Conservation (phyloP, 2,329 filamentous ascomycete genomes). For the Fusarium annulatum region DNA sequence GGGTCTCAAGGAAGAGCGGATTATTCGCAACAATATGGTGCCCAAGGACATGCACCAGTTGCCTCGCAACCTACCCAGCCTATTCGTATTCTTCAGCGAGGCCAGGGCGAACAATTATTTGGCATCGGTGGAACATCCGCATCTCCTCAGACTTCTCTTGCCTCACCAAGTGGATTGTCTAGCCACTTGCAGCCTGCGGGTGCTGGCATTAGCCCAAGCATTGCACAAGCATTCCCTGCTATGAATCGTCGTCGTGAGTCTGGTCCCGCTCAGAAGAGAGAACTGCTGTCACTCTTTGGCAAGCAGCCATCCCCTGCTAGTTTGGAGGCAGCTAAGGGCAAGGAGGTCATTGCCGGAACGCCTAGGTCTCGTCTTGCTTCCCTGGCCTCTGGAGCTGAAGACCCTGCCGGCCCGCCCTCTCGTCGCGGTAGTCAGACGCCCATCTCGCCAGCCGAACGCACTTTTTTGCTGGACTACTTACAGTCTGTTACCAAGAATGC, state of each 20-base stretch:
- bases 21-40: conserved; percentile 30
- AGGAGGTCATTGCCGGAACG: conserved; percentile 38
- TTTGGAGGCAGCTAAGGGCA: conserved; percentile 41
- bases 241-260: conserved; percentile 41
- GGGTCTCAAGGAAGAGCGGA: conserved; percentile 29
- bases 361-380: conserved; percentile 56
- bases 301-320: conserved; percentile 51
- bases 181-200: conserved; percentile 32
- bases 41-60: conserved; percentile 10
- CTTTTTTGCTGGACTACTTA: conserved; percentile 80
- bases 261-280: conserved; percentile 49
- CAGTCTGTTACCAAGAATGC: conserved; percentile 62
- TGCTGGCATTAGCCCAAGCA: conserved; percentile 32
- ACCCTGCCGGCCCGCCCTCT: conserved; percentile 45
- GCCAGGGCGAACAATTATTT: conserved; percentile 45
- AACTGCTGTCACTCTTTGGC: conserved; percentile 71
- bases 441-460: conserved; percentile 77
- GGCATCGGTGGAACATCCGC: conserved; percentile 17
- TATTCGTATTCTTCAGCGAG: conserved; percentile 52
- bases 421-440: conserved; percentile 63
- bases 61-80: conserved; percentile 38
- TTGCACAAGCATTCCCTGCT: conserved; percentile 30
- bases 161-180: conserved; percentile 34
- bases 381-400: conserved; percentile 55
- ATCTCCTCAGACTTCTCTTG: conserved; percentile 41